Evolutionary conservation across 257 asterid genomes (phyloP).

Genomic region (Lantana camara): DNA sequence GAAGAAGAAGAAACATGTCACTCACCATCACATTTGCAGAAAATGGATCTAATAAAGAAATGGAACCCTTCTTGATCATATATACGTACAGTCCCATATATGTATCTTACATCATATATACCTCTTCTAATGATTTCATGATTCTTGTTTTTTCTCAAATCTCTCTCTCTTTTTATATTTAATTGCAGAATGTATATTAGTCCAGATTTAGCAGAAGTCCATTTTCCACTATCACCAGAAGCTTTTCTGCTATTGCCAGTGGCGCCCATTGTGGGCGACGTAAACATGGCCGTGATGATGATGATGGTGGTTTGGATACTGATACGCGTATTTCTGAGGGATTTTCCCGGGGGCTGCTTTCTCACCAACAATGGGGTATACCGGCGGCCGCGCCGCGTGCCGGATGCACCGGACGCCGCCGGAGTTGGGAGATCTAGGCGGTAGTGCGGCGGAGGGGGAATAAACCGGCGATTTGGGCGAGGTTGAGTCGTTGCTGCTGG

Average conservation of each 20-base stretch:
- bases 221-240: conserved; percentile 19
- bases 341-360: conserved; percentile 53
- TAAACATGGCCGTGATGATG: conserved; percentile 34
- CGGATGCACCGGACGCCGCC: conserved; percentile 32
- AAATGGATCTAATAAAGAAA: conserved; percentile 39
- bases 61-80: conserved; percentile 45
- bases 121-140: not conserved
- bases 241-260: conserved; percentile 49
- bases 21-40: conserved; percentile 39
- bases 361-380: conserved; percentile 42
- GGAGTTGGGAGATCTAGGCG: conserved; percentile 33
- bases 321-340: conserved; percentile 43
- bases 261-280: conserved; percentile 50
- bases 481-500: conserved; percentile 41
- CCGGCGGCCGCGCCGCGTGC: conserved; percentile 47
- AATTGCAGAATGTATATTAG: not conserved
- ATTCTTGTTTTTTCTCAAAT: not conserved
- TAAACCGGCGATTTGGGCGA: conserved; percentile 51
- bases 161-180: no score
- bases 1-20: not conserved
- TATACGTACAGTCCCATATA: conserved; percentile 39
- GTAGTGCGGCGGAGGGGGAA: conserved; percentile 19
- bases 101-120: conserved; percentile 36
- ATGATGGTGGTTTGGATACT: conserved; percentile 24
- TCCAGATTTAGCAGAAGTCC: not conserved